Evolutionary conservation across 2,329 filamentous ascomycete genomes (phyloP), one percentile per base, ranked within the genome.

Genomic region (Colletotrichum tanaceti): DNA sequence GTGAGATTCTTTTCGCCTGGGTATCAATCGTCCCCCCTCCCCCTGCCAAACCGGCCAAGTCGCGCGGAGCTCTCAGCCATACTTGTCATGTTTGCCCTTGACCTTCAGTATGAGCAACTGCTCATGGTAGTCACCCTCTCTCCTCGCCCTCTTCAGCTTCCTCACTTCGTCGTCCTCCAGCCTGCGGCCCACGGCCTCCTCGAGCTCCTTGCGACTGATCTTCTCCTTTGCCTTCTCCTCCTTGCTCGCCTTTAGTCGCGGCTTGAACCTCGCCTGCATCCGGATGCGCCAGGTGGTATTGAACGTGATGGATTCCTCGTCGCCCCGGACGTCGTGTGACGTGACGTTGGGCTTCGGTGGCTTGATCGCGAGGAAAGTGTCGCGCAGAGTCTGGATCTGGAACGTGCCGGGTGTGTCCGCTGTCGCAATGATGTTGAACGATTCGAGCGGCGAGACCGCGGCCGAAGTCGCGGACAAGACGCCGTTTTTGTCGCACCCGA

Each of bases 261-360:
- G 94, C 84, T 98, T 98, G 83, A 97, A 98, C 58, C 93, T 86
- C 24, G 95, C 93, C 82, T 98, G 95, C 94, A 98, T 98, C 62
- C 94, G 91, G 74, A 98, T 88, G 58, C 93, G 87, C 69, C 97
- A 78, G 7, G 90, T 91, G 11, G 93, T 93, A 73, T 87, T 87
- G 75, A 92, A 92, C 5, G 84, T 86, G 58, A 90, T 87, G 10
- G 82, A 81, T 16, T 90, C 88, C 9, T 89, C 91, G 77, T 97
- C 93, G 57, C 93, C 94, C 39, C 93, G 89, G 14, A 97, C 84
- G 73, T 94, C 91, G 0, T 89, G 85, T 1, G 81, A 75, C 0
- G 82, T 81, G 44, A 81, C 83, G 22, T 83, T 81, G 16, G 82
- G 82, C 28, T 80, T 81, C 11, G 82, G 80, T 20, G 91, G 84